Conservation (phyloP, 2,329 filamentous ascomycete genomes). For the Phyllosticta citrichinensis region DNA sequence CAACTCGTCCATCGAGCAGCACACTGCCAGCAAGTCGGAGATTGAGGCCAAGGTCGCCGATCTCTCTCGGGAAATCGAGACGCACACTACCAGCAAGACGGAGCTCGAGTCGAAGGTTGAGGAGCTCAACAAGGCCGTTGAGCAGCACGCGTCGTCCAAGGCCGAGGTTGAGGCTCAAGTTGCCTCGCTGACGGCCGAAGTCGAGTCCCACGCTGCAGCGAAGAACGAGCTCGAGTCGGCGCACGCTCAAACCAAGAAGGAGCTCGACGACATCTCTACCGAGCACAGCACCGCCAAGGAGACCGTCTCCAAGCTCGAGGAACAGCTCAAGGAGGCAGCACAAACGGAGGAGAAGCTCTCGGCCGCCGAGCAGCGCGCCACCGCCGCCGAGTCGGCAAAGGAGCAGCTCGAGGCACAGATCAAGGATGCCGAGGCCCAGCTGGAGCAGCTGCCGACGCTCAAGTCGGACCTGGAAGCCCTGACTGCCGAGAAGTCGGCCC, state of each 20-base stretch:
- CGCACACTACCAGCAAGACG: constrained; percentile 1
- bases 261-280: constrained; percentile 1
- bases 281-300: constrained; percentile 5
- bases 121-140: constrained; percentile 9
- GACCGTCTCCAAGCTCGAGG: constrained; percentile 5
- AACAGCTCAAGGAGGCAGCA: constrained; percentile 5
- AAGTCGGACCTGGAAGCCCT: background rate
- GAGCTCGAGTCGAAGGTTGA: constrained; percentile 10
- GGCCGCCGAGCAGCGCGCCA: constrained; percentile 3
- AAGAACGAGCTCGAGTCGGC: constrained; percentile 9
- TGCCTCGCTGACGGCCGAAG: constrained; percentile 4
- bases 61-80: constrained; percentile 5
- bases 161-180: constrained; percentile 3
- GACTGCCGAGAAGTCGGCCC: background rate
- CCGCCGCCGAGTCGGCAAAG: constrained; percentile 1
- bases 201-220: background rate
- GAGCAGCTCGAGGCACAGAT: background rate
- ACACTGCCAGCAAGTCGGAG: constrained; percentile 7
- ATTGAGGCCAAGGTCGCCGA: constrained; percentile 11
- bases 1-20: background rate
- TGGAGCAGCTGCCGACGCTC: constrained; percentile 3
- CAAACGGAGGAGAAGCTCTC: constrained; percentile 4
- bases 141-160: constrained; percentile 6
- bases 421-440: constrained; percentile 5
- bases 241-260: constrained; percentile 1